Conservation (phyloP, 2,329 filamentous ascomycete species). For the Decorospora gaudefroyi region DNA sequence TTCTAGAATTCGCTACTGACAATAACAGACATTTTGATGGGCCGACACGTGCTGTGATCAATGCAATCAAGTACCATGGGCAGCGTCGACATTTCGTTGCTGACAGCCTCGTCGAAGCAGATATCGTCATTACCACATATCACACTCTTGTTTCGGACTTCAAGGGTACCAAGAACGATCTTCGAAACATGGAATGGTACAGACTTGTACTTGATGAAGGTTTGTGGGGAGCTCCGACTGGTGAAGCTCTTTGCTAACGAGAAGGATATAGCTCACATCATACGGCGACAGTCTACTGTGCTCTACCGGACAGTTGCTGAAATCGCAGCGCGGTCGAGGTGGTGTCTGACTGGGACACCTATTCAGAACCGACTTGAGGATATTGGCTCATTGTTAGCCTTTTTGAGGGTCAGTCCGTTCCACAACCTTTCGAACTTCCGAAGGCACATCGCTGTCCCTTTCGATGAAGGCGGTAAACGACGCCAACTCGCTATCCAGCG, state of each 20-base stretch:
- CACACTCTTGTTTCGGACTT: slow-evolving; percentile 28
- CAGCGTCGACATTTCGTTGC: slow-evolving; percentile 16
- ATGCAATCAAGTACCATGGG: slow-evolving; percentile 34
- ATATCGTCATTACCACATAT: slow-evolving; percentile 41
- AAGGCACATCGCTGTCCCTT: slow-evolving; percentile 52
- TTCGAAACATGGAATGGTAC: slow-evolving; percentile 36
- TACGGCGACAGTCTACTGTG: slow-evolving; percentile 55
- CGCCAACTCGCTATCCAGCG: slow-evolving; percentile 26
- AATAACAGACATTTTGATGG: slow-evolving; percentile 30
- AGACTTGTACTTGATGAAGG: slow-evolving; percentile 41
- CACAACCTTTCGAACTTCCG: slow-evolving; percentile 51
- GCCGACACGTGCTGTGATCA: slow-evolving; percentile 11
- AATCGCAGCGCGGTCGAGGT: slow-evolving; percentile 53
- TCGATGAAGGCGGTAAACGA: slow-evolving; percentile 36
- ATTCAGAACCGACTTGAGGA: slow-evolving; percentile 61
- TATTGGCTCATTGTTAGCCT: slow-evolving; percentile 57
- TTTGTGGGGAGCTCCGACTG: neutral
- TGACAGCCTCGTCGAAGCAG: slow-evolving; percentile 20
- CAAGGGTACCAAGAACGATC: slow-evolving; percentile 3
- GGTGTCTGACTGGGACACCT: slow-evolving; percentile 50
- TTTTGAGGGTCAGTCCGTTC: slow-evolving; percentile 53
- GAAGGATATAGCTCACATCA: slow-evolving; percentile 53
- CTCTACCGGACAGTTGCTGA: slow-evolving; percentile 52
- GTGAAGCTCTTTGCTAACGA: neutral
- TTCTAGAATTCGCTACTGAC: neutral